Base-by-base conservation (phyloP, 169 alveolate genomes). In the Plasmodium vivax region DNA sequence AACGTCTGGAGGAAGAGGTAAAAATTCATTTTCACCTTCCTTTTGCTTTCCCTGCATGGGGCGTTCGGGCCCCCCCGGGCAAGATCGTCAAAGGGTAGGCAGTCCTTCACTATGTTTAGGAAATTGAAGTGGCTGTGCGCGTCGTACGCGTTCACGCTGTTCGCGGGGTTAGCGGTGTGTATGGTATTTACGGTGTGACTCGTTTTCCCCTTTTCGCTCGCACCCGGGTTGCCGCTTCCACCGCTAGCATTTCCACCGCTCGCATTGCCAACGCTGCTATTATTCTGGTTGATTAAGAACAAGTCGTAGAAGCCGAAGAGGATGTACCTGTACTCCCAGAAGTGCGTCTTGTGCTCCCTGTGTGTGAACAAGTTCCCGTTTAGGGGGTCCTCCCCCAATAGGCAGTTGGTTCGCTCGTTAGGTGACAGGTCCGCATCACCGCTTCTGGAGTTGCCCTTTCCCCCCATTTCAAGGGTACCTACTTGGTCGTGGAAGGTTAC, bases 271-370 rank as follows among this genome's bases (percentile, higher is more conserved):
- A 5, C 45, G 23, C 23, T 51, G 62, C 23, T 51, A 14, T 51
- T 90, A 80, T 79, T 80, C 45, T 81, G 68, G 38, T 81, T 90
- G 9, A 90, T 90, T 90, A 90, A 80, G 71, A 62, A 71, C 45
- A 90, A 27, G 34, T 90, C 94, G 54, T 90, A 90, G 79, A 90
- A 90, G 5, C 94, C 94, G 74, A 90, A 90, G 0, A 90, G 43
- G 73, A 90, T 90, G 45, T 80, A 90, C 36, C 81, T 90, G 58
- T 41, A 90, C 47, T 90, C 94, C 36, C 47, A 80, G 68, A 87
- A 87, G 72, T 27, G 77, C 45, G 91, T 80, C 73, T 90, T 90
- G 9, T 80, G 77, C 3, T 85, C 93, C 81, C 85, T 74, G 56
- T 85, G 93, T 12, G 93, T 85, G 45, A 85, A 85, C 27, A 85